Evolutionary conservation across 1,139 yeast genomes (phyloP).

Genomic region (Geotrichum bryndzae): DNA sequence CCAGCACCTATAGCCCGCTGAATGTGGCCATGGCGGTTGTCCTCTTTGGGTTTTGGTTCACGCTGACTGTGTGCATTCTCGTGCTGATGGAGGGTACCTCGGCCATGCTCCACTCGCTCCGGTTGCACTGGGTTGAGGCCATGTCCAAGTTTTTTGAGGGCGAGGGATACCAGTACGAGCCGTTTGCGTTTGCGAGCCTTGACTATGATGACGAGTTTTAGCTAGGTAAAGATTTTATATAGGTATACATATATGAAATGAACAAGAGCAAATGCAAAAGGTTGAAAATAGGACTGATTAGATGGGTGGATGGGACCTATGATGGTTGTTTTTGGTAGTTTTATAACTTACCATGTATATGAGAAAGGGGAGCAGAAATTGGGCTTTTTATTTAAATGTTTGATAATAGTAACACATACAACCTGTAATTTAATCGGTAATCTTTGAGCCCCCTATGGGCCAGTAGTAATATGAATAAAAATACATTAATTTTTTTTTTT

Average conservation of each 20-base stretch:
- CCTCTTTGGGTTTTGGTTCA: slow-evolving; percentile 92
- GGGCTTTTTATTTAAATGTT: no score
- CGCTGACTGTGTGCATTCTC: slow-evolving; percentile 79
- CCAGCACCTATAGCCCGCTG: slow-evolving; percentile 51
- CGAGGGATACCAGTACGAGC: slow-evolving; percentile 84
- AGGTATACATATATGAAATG: background rate
- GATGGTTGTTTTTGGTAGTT: no score
- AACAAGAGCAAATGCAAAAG: background rate
- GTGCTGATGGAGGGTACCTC: slow-evolving; percentile 98
- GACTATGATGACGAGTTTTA: slow-evolving; percentile 9
- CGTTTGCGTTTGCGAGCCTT: slow-evolving; percentile 52
- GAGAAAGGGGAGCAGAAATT: no score
- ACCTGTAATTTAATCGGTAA: no score
- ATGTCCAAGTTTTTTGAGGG: slow-evolving; percentile 98
- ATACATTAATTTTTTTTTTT: no score
- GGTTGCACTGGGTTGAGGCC: slow-evolving; percentile 98
- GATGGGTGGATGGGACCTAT: no score
- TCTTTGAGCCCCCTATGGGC: no score
- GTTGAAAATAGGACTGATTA: background rate
- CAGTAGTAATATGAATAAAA: no score
- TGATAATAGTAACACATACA: no score
- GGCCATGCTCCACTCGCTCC: slow-evolving; percentile 94
- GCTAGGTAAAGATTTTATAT: background rate
- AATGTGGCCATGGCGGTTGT: slow-evolving; percentile 73
- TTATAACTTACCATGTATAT: no score